Percentiles rank a stretch among this genome's conserved stretches.
These are phyloP conservation scores for Mycena pura DNA, from an alignment of 768 basidiomycete species.

Conservation along the genomic window DNA sequence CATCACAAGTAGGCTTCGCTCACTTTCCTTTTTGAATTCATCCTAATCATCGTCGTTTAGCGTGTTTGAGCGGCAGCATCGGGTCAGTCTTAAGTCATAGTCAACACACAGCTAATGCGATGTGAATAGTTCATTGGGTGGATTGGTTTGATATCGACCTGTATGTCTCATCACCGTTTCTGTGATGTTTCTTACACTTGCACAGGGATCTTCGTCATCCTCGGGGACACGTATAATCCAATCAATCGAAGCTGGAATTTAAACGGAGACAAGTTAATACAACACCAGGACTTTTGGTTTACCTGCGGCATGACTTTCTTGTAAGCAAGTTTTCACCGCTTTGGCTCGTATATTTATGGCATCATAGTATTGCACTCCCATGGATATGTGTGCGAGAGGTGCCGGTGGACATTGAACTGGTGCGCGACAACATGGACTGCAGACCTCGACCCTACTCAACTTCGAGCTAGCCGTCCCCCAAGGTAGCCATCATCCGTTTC, in stretches of 20 bases:
- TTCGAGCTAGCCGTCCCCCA: slow-evolving; percentile 68
- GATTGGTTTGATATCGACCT: slow-evolving; percentile 61
- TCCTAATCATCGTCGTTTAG: slow-evolving; percentile 40
- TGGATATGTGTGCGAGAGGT: slow-evolving; percentile 82
- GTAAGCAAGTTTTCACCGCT: slow-evolving; percentile 45
- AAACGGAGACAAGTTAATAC: slow-evolving; percentile 58
- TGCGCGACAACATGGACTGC: slow-evolving; percentile 40
- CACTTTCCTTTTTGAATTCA: not conserved
- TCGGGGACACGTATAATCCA: slow-evolving; percentile 68
- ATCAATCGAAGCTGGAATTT: slow-evolving; percentile 62
- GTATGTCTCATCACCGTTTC: slow-evolving; percentile 30
- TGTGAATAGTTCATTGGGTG: slow-evolving; percentile 66
- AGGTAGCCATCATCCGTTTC: slow-evolving; percentile 81
- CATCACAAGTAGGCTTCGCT: slow-evolving; percentile 71
- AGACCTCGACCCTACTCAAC: not conserved
- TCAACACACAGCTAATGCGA: not conserved
- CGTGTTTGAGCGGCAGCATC: slow-evolving; percentile 81
- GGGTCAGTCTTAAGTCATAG: slow-evolving; percentile 33
- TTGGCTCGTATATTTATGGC: not conserved
- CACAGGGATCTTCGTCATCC: slow-evolving; percentile 69
- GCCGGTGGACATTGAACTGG: slow-evolving; percentile 75
- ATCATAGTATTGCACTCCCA: slow-evolving; percentile 66
- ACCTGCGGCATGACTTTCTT: slow-evolving; percentile 75
- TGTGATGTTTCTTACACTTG: not conserved
- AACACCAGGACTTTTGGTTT: slow-evolving; percentile 82